These are phyloP conservation scores for Mycena floridula DNA, from an alignment of 768 basidiomycete genomes.

Conservation along the genomic window DNA sequence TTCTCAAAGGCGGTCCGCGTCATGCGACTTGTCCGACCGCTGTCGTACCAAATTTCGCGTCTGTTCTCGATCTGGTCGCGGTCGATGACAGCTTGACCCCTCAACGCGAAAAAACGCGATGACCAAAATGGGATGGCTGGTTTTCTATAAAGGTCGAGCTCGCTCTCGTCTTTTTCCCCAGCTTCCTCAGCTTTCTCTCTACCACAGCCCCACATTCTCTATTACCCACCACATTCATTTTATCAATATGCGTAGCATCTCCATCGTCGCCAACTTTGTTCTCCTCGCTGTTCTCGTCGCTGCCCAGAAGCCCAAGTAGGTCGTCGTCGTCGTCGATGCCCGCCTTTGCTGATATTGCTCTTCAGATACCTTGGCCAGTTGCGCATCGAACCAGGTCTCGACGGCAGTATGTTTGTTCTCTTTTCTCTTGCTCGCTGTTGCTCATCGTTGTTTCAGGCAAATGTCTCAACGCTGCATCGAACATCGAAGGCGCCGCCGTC, in stretches of 20 bases:
- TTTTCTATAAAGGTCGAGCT: no score
- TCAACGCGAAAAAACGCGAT: no score
- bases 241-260: conserved; percentile 7
- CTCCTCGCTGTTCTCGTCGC: conserved; percentile 12
- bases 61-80: no score
- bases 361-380: conserved; percentile 36
- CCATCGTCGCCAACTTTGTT: conserved; percentile 4
- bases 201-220: conserved; percentile 17
- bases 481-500: conserved; percentile 40
- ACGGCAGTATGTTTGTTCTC: no score
- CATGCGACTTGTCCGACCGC: no score
- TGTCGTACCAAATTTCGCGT: no score
- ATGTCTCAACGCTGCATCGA: conserved; percentile 47
- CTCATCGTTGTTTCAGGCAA: conserved; percentile 32
- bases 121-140: no score
- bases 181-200: no score
- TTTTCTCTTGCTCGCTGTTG: no score
- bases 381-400: conserved; percentile 38
- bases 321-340: neutral
- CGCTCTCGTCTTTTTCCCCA: no score
- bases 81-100: no score
- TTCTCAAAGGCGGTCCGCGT: no score
- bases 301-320: conserved; percentile 20
- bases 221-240: conserved; percentile 3
- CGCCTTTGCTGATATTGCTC: neutral